phyloP scores from a whole-genome alignment of 352 stramenopile species.

The Globisporangium nodosum region DNA sequence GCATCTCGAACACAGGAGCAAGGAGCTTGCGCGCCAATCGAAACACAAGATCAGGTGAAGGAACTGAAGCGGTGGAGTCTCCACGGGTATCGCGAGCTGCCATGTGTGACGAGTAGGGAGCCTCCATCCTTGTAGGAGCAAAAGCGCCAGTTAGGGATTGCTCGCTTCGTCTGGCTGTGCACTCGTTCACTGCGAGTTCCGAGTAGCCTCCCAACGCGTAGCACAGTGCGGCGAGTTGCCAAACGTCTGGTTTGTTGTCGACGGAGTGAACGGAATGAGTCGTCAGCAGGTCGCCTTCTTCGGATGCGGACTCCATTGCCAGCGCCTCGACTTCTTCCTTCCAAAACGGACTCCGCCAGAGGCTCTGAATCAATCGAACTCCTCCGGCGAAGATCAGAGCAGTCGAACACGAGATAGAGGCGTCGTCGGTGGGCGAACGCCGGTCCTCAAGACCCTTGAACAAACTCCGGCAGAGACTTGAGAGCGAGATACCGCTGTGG shows the following conservation, averaged over 20 bases:
- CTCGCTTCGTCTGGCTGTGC: neutral
- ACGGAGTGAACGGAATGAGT: neutral
- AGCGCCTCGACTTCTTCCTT: neutral
- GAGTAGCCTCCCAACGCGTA: slow-evolving; percentile 8
- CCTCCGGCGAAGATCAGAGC: neutral
- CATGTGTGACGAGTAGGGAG: slow-evolving; percentile 3
- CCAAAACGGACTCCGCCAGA: neutral
- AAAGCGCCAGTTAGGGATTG: neutral
- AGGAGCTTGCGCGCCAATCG: neutral
- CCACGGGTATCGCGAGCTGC: neutral
- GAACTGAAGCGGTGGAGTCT: neutral
- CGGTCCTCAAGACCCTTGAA: neutral
- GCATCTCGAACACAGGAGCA: neutral
- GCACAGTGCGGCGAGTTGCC: neutral
- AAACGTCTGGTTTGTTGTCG: neutral
- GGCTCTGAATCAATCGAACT: neutral
- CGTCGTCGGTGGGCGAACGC: neutral
- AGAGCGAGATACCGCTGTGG: slow-evolving; percentile 6
- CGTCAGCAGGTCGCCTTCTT: neutral
- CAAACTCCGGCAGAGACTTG: neutral
- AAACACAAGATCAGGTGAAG: neutral
- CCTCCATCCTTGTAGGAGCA: neutral
- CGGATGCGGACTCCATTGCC: neutral
- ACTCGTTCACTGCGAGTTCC: slow-evolving; percentile 3
- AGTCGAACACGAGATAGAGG: neutral